A percentile compares a stretch with the other conserved stretches of the same genome.
phyloP scores from a whole-genome alignment of 2,329 filamentous ascomycete genomes.

The Tolypocladium amazonense region DNA sequence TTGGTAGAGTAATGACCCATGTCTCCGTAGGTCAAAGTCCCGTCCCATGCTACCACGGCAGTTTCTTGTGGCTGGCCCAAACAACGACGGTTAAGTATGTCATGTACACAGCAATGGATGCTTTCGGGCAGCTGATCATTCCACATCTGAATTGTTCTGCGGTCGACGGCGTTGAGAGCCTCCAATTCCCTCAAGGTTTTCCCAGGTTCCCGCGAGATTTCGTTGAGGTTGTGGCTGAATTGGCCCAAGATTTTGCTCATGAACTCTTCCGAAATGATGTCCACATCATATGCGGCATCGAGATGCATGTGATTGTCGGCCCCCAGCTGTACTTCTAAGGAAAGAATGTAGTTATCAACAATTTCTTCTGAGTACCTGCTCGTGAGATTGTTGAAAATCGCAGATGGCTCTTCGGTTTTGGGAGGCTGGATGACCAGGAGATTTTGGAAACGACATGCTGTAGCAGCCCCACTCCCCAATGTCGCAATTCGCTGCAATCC shows the following conservation, averaged over 20 bases:
- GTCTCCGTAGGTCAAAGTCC: conserved; percentile 1
- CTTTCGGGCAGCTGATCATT: background rate
- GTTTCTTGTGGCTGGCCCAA: background rate
- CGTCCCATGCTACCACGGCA: conserved; percentile 3
- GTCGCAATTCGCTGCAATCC: conserved; percentile 12
- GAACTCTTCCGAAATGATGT: background rate
- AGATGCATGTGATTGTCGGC: background rate
- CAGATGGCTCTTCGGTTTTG: background rate
- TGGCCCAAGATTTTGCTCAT: conserved; percentile 1
- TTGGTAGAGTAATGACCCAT: conserved; percentile 1
- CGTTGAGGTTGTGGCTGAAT: background rate
- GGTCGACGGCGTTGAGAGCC: background rate
- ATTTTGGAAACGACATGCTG: conserved; percentile 15
- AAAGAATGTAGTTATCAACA: conserved; percentile 1
- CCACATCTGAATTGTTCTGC: background rate
- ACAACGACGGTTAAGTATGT: background rate
- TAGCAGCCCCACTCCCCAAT: conserved; percentile 1
- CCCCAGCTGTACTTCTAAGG: background rate
- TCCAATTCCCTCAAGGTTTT: background rate
- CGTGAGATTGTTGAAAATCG: background rate
- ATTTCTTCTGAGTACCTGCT: conserved; percentile 1
- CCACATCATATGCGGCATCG: background rate
- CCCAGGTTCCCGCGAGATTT: background rate
- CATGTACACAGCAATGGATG: conserved; percentile 1
- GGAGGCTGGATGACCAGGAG: conserved; percentile 17